phyloP scores from a whole-genome alignment of 1,139 yeast species.

The Meyerozyma guilliermondii region DNA sequence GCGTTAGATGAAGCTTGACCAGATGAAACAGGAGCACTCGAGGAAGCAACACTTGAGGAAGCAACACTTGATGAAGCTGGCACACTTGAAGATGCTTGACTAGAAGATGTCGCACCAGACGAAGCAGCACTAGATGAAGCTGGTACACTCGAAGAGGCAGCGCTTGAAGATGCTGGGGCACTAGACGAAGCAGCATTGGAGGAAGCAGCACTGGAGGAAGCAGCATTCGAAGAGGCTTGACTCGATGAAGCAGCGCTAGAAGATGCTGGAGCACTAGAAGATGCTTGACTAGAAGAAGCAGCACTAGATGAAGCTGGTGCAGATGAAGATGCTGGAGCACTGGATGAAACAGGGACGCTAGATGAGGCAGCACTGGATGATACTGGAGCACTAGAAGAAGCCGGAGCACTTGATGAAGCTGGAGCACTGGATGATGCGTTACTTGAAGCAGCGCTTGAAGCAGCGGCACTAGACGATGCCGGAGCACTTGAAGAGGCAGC shows the following conservation, averaged over 20 bases:
- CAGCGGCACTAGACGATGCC: too few relatives aligned
- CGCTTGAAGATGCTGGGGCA: slow-evolving; percentile 1
- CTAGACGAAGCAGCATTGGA: slow-evolving; percentile 4
- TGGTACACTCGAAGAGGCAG: neutral
- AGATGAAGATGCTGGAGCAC: neutral
- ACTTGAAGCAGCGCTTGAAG: neutral
- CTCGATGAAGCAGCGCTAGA: slow-evolving; percentile 3
- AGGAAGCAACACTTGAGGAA: neutral
- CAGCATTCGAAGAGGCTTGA: slow-evolving; percentile 2
- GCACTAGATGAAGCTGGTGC: neutral
- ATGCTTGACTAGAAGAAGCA: neutral
- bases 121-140: neutral
- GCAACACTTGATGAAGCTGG: slow-evolving; percentile 5
- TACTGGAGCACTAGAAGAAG: slow-evolving; percentile 1
- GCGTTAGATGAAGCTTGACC: neutral
- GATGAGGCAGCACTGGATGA: slow-evolving; percentile 3
- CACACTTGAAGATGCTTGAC: slow-evolving; percentile 3
- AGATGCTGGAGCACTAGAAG: neutral
- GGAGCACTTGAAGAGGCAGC: neutral
- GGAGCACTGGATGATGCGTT: slow-evolving; percentile 4
- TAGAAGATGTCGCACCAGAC: neutral
- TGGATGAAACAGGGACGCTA: neutral
- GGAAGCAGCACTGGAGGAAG: slow-evolving; percentile 4
- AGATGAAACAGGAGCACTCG: neutral
- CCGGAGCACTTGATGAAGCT: slow-evolving; percentile 4